Base-by-base conservation (phyloP, 106 monocot genomes). In the Apostasia shenzhenica region DNA sequence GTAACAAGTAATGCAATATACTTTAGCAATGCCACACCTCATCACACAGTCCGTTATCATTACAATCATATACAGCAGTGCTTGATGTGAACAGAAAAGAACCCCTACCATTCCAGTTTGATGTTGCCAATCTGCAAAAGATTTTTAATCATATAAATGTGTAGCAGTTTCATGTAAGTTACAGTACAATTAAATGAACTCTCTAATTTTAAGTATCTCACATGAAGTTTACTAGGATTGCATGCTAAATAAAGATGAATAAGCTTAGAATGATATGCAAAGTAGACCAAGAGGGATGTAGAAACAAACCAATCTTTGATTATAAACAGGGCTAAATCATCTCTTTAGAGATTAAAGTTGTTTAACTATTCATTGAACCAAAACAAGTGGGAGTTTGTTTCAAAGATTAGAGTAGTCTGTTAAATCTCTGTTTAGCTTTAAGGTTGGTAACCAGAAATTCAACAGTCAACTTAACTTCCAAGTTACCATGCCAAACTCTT, bases 61-160 rank as follows among this genome's bases (percentile, higher is more conserved):
- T 78, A 75, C 79, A 79, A 61, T 97, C 89, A 77, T 85, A 97
- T 43, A 73, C 75, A 69, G 89, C 95, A 52, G 92, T 78, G 78
- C 95, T 97, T 44, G 92, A 97, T 63, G 95, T 97, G 67, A 97
- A 97, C 41, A 97, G 45, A 66, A 97, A 92, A 69, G 86, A 86
- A 46, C 95, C 95, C 78, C 89, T 79, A 68, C 95, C 84, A 66
- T 62, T 92, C 95, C 95, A 97, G 52, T 81, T 84, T 64, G 84
- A 84, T 59, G 84, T 81, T 55, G 92, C 89, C 53, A 85, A 67
- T 79, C 97, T 97, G 84, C 77, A 83, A 39, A 65, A 66, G 26
- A 60, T 70, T 41, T 8, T 44, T 53, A 11, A 40, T 74, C 39
- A 74, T 14, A 50, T 6, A 38, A 1, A 46, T 58, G 12, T 74